A percentile compares a stretch with the other conserved stretches of the same genome.
Conservation (phyloP, 805 yeast genomes). For the Starmerella asiatica region DNA sequence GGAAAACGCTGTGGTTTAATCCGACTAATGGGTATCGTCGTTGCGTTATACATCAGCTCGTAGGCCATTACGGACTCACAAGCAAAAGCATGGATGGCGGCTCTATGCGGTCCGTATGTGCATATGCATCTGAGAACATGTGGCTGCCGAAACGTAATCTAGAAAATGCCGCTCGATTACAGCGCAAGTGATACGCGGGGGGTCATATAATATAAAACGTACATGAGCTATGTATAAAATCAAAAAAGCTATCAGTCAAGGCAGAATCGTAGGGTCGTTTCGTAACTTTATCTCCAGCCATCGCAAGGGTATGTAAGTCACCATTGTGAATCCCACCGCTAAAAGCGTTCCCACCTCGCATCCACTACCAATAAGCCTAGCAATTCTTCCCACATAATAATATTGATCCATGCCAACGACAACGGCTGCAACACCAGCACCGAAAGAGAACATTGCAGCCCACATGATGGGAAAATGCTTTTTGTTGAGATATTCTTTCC, state of each 20-base stretch:
- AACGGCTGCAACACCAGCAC: slow-evolving; percentile 66
- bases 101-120: slow-evolving; percentile 39
- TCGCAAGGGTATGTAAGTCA: slow-evolving; percentile 52
- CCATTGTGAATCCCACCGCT: slow-evolving; percentile 54
- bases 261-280: slow-evolving; percentile 14
- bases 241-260: slow-evolving; percentile 5
- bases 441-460: slow-evolving; percentile 56
- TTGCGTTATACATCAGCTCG: slow-evolving; percentile 51
- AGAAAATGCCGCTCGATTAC: slow-evolving; percentile 7
- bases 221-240: background rate
- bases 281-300: slow-evolving; percentile 47
- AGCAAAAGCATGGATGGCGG: slow-evolving; percentile 71
- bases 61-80: slow-evolving; percentile 43
- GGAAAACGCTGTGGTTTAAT: slow-evolving; percentile 44
- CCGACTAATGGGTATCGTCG: slow-evolving; percentile 66
- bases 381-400: slow-evolving; percentile 69
- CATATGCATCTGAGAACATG: slow-evolving; percentile 4
- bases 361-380: slow-evolving; percentile 51
- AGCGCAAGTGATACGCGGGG: background rate
- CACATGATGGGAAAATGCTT: slow-evolving; percentile 49
- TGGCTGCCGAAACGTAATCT: slow-evolving; percentile 13
- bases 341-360: slow-evolving; percentile 75
- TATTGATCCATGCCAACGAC: slow-evolving; percentile 81
- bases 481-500: slow-evolving; percentile 59
- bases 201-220: background rate